Evolutionary conservation across 1,139 yeast species (phyloP).

Genomic region (Pichia sp.): DNA sequence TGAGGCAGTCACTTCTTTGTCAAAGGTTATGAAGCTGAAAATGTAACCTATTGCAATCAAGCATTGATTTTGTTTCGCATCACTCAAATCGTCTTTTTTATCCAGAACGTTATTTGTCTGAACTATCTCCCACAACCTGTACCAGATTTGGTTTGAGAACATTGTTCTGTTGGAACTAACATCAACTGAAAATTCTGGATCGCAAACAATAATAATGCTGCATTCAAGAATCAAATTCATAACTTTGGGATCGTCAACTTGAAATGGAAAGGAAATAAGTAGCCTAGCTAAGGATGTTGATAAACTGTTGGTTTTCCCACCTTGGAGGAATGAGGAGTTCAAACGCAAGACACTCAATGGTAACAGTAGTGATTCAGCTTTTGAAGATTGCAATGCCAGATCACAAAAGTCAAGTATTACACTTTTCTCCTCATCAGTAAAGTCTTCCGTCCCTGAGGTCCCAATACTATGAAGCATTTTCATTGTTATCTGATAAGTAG

Average conservation of each 20-base stretch:
- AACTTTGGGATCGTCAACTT: not conserved
- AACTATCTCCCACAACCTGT: conserved; percentile 2
- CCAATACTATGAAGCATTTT: not conserved
- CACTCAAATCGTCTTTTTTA: not conserved
- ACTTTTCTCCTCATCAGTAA: not conserved
- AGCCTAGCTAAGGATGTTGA: not conserved
- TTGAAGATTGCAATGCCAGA: not conserved
- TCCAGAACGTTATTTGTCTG: not conserved
- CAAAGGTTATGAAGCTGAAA: conserved; percentile 5
- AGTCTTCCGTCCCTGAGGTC: not conserved
- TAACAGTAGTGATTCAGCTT: not conserved
- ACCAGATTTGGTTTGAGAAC: conserved; percentile 1
- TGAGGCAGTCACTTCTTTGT: not conserved
- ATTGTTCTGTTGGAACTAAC: not conserved
- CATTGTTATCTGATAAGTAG: not conserved
- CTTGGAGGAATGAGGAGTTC: not conserved
- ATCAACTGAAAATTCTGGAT: not conserved
- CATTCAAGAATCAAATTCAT: conserved; percentile 2
- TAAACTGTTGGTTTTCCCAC: not conserved
- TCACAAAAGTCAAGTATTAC: not conserved
- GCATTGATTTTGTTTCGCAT: not conserved
- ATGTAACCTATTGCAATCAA: conserved; percentile 14
- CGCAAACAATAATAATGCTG: conserved; percentile 1
- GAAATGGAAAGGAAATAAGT: not conserved
- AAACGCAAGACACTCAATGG: not conserved